Conservation (phyloP, 2,329 filamentous ascomycete genomes). For the Achaetomium macrosporum region DNA sequence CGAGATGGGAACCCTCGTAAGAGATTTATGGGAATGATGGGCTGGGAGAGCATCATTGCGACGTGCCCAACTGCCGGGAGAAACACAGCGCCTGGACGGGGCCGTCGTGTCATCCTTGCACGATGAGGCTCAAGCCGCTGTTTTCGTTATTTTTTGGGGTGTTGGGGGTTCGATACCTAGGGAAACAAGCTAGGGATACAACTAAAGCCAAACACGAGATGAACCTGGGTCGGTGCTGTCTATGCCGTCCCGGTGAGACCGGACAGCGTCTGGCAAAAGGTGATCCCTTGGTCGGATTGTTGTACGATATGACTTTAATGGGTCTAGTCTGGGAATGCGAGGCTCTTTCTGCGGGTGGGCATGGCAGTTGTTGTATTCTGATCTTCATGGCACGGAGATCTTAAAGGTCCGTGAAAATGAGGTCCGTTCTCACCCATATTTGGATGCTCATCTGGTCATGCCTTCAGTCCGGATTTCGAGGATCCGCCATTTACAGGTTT, state of each 20-base stretch:
- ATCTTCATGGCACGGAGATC: no score
- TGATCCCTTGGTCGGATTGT: not conserved
- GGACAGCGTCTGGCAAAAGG: no score
- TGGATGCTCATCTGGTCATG: no score
- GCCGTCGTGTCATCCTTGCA: not conserved
- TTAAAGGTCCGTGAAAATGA: no score
- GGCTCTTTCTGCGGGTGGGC: not conserved
- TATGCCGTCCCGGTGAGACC: not conserved
- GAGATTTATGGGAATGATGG: not conserved
- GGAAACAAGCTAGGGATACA: slow-evolving; percentile 4
- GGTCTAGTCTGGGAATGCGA: slow-evolving; percentile 4
- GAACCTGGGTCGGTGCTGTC: not conserved
- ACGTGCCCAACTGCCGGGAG: not conserved
- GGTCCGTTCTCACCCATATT: no score
- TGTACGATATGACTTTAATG: slow-evolving; percentile 13
- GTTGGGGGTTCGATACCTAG: slow-evolving; percentile 5
- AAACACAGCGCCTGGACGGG: not conserved
- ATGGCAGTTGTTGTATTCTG: no score
- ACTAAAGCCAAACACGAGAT: slow-evolving; percentile 4
- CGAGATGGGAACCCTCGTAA: not conserved
- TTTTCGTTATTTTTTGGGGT: not conserved
- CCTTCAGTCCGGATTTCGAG: no score
- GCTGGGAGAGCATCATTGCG: not conserved
- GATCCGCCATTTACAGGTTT: no score
- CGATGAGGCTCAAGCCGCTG: not conserved